These are phyloP conservation scores for Spinacia oleracea DNA, from an alignment of 179 eudicot genomes.

Conservation along the genomic window DNA sequence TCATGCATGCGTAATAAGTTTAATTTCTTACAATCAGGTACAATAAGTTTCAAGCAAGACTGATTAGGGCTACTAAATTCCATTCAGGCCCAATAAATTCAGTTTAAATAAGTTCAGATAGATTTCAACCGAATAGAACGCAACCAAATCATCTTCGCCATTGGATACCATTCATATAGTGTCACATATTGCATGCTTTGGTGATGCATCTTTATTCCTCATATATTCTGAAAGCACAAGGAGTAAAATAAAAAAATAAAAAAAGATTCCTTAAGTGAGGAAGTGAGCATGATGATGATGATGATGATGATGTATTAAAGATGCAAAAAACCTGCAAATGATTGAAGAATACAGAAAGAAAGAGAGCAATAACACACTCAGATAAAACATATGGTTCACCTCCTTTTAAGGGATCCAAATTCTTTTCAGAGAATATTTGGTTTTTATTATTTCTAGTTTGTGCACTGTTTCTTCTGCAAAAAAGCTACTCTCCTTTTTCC, in stretches of 20 bases:
- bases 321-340: conserved; percentile 20
- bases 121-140: too few relatives aligned
- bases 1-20: too few relatives aligned
- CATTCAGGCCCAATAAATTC: too few relatives aligned
- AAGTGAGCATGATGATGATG: neutral
- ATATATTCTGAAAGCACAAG: conserved; percentile 13
- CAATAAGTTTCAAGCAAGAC: too few relatives aligned
- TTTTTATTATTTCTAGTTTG: conserved; percentile 13
- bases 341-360: conserved; percentile 28
- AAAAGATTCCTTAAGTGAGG: conserved; percentile 26
- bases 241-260: neutral
- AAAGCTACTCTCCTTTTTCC: conserved; percentile 32
- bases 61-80: too few relatives aligned
- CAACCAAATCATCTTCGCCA: neutral
- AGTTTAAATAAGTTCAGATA: too few relatives aligned
- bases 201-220: conserved; percentile 27
- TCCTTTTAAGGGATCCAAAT: conserved; percentile 35
- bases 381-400: conserved; percentile 32
- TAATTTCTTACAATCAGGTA: too few relatives aligned
- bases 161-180: conserved; percentile 8
- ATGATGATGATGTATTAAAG: neutral
- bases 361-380: conserved; percentile 2
- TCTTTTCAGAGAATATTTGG: conserved; percentile 29
- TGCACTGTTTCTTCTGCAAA: neutral
- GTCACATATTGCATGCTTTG: neutral